A percentile compares a stretch with the other conserved stretches of the same genome.
Conservation (phyloP, 2,329 filamentous ascomycete species). For the Phaeophleospora eucalypticola region DNA sequence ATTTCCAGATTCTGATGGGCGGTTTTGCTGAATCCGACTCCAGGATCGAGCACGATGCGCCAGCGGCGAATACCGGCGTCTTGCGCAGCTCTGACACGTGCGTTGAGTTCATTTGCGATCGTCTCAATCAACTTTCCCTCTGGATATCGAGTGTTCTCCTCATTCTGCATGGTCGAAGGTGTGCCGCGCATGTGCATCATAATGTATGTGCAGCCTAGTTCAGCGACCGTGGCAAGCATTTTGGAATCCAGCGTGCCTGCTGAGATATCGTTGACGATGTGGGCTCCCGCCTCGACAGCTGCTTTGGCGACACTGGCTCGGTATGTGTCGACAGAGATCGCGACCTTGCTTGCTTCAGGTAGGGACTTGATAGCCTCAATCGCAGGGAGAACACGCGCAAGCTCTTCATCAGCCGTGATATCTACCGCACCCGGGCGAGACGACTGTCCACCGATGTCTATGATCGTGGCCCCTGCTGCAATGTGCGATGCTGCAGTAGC, state of each 20-base stretch:
- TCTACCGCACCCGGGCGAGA: constrained; percentile 72
- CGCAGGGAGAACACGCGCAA: constrained; percentile 72
- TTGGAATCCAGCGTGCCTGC: constrained; percentile 71
- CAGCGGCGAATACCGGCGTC: constrained; percentile 79
- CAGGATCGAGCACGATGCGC: constrained; percentile 92
- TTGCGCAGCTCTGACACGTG: constrained; percentile 70
- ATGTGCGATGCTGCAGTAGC: constrained; percentile 61
- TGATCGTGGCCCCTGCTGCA: constrained; percentile 68
- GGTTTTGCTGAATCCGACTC: constrained; percentile 89
- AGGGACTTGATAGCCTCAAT: constrained; percentile 67
- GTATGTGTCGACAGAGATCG: constrained; percentile 90
- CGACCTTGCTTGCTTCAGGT: constrained; percentile 59
- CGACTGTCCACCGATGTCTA: constrained; percentile 92
- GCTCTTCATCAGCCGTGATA: constrained; percentile 69
- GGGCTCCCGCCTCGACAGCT: constrained; percentile 72
- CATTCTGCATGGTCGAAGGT: constrained; percentile 72
- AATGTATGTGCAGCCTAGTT: constrained; percentile 71
- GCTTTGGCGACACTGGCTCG: constrained; percentile 75
- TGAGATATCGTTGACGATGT: constrained; percentile 93
- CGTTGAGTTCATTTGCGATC: constrained; percentile 64
- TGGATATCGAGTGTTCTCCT: constrained; percentile 57
- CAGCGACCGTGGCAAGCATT: constrained; percentile 79
- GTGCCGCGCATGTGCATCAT: constrained; percentile 94
- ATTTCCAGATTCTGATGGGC: constrained; percentile 76
- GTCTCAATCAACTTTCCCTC: constrained; percentile 58